These are phyloP conservation scores for Fagopyrum esculentum DNA, from an alignment of 148 eudicot genomes.

Conservation along the genomic window DNA sequence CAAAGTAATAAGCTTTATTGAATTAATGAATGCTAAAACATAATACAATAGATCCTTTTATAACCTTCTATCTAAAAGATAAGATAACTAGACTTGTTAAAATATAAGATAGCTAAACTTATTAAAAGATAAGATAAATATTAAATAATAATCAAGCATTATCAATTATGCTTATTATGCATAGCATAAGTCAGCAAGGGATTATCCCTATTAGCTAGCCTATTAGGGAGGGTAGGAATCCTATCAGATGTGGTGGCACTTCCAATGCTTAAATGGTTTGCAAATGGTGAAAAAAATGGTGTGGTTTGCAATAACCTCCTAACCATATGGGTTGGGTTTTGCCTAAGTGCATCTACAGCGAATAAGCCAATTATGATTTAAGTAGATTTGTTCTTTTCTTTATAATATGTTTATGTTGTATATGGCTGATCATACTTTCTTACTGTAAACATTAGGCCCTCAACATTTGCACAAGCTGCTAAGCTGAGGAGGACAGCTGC, in stretches of 20 bases:
- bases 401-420: neutral
- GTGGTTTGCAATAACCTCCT: neutral
- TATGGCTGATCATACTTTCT: neutral
- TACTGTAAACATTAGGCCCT: slow-evolving; percentile 44
- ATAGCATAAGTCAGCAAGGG: too few relatives aligned
- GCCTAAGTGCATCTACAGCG: neutral
- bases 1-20: too few relatives aligned
- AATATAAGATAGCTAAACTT: too few relatives aligned
- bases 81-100: too few relatives aligned
- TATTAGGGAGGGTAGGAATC: too few relatives aligned
- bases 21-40: too few relatives aligned
- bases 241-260: neutral
- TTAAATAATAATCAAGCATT: too few relatives aligned
- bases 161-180: too few relatives aligned
- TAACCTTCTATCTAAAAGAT: too few relatives aligned
- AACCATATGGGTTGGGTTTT: neutral
- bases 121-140: too few relatives aligned
- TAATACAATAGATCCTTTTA: too few relatives aligned
- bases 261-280: neutral
- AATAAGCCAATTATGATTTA: neutral
- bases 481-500: slow-evolving; percentile 86
- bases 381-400: neutral
- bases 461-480: slow-evolving; percentile 98
- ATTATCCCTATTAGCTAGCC: too few relatives aligned
- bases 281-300: neutral